These are phyloP conservation scores for Arctostaphylos glauca DNA, from an alignment of 148 eudicot species.

Conservation along the genomic window DNA sequence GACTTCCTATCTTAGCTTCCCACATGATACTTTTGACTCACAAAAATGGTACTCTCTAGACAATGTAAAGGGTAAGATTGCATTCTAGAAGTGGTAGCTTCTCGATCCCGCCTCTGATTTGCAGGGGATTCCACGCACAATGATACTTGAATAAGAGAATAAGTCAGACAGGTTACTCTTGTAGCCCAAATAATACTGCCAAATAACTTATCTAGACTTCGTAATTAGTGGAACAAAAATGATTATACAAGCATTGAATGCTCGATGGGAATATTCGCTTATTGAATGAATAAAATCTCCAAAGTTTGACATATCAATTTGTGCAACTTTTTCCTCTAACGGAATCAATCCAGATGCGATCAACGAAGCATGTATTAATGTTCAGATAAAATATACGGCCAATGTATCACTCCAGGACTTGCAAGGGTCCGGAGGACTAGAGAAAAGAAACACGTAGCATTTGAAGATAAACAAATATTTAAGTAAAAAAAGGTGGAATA, in stretches of 20 bases:
- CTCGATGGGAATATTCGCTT: background rate
- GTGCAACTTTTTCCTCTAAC: background rate
- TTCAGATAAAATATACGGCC: background rate
- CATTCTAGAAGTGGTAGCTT: background rate
- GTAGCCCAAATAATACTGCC: background rate
- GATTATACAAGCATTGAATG: background rate
- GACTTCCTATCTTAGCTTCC: background rate
- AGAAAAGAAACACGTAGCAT: background rate
- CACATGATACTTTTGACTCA: background rate
- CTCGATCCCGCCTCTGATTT: background rate
- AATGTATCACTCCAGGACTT: background rate
- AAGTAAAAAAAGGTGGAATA: background rate
- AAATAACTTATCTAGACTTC: background rate
- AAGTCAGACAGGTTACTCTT: background rate
- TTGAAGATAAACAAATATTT: background rate
- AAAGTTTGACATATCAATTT: background rate
- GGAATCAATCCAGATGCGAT: background rate
- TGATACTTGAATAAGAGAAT: background rate
- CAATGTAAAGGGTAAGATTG: background rate
- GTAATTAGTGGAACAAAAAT: background rate
- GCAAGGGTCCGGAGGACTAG: background rate
- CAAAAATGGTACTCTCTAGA: background rate
- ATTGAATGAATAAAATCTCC: background rate
- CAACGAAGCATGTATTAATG: background rate
- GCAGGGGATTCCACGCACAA: background rate